phyloP scores from a whole-genome alignment of 176 grass and related monocot genomes.

The Oryza rufipogon region DNA sequence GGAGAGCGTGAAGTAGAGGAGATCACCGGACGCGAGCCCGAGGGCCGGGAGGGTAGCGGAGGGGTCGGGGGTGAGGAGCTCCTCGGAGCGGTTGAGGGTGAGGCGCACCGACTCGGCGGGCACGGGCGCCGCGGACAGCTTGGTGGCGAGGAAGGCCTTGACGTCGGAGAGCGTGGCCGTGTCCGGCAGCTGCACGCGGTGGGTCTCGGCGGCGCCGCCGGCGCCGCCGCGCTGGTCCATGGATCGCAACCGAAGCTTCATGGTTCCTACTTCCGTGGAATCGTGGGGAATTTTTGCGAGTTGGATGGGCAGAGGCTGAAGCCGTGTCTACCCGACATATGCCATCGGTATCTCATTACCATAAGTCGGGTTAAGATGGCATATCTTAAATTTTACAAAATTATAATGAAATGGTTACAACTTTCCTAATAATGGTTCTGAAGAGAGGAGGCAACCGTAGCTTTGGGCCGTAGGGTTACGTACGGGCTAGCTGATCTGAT shows the following conservation, averaged over 20 bases:
- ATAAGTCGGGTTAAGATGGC: too few relatives aligned
- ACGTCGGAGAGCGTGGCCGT: constrained; percentile 58
- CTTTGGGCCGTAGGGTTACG: too few relatives aligned
- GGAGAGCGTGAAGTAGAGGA: constrained; percentile 68
- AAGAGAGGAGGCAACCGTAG: too few relatives aligned
- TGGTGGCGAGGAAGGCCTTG: constrained; percentile 58
- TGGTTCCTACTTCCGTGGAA: constrained; percentile 16
- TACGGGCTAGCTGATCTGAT: too few relatives aligned
- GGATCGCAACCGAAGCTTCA: constrained; percentile 82
- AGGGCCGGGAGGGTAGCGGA: constrained; percentile 56
- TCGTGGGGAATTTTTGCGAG: constrained; percentile 11
- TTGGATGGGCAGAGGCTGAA: not conserved
- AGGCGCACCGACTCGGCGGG: constrained; percentile 74
- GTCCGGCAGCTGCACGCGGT: constrained; percentile 62
- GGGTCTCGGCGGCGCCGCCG: constrained; percentile 48
- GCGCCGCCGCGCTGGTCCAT: constrained; percentile 47
- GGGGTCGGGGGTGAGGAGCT: constrained; percentile 58
- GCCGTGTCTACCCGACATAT: too few relatives aligned
- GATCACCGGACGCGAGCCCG: constrained; percentile 85
- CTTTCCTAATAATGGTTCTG: too few relatives aligned
- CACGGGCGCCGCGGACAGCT: constrained; percentile 54
- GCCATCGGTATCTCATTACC: too few relatives aligned
- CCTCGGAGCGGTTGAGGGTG: constrained; percentile 86
- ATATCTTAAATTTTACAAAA: too few relatives aligned
- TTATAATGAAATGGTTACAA: too few relatives aligned